Percentiles rank a stretch among this genome's conserved stretches.
Conservation (phyloP, 495 filamentous ascomycete species). For the Penicillium bialowiezense region DNA sequence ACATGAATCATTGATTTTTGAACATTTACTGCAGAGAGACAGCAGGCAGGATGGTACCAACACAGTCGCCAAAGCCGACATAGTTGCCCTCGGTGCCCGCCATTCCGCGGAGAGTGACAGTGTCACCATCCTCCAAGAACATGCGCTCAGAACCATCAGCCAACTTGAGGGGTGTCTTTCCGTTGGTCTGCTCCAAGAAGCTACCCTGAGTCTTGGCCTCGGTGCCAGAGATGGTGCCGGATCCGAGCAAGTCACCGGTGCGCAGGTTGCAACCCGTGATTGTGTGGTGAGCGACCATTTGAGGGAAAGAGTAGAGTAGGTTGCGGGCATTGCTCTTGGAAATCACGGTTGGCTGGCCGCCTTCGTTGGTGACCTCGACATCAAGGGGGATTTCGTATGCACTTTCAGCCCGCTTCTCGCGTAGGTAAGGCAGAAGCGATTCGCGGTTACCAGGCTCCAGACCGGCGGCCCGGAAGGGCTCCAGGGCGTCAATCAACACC, state of each 20-base stretch:
- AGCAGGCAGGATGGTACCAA: slow-evolving; percentile 54
- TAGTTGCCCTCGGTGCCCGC: slow-evolving; percentile 58
- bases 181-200: slow-evolving; percentile 75
- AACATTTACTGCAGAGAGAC: slow-evolving; percentile 20
- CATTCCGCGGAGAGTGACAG: slow-evolving; percentile 65
- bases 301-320: slow-evolving; percentile 86
- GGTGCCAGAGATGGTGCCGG: slow-evolving; percentile 83
- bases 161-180: slow-evolving; percentile 63
- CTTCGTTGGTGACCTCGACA: slow-evolving; percentile 66
- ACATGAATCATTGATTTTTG: not conserved
- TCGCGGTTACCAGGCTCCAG: slow-evolving; percentile 59
- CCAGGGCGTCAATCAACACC: slow-evolving; percentile 77
- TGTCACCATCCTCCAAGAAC: slow-evolving; percentile 86
- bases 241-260: slow-evolving; percentile 81
- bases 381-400: slow-evolving; percentile 74
- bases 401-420: slow-evolving; percentile 58
- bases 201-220: slow-evolving; percentile 62
- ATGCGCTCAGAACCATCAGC: slow-evolving; percentile 66
- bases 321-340: slow-evolving; percentile 62
- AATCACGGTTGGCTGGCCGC: slow-evolving; percentile 64
- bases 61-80: slow-evolving; percentile 74
- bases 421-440: slow-evolving; percentile 65
- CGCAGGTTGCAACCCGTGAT: slow-evolving; percentile 80
- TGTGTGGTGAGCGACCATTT: slow-evolving; percentile 93
- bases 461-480: slow-evolving; percentile 60